phyloP scores from a whole-genome alignment of 441 rosid genomes.

The Populus hybrid region DNA sequence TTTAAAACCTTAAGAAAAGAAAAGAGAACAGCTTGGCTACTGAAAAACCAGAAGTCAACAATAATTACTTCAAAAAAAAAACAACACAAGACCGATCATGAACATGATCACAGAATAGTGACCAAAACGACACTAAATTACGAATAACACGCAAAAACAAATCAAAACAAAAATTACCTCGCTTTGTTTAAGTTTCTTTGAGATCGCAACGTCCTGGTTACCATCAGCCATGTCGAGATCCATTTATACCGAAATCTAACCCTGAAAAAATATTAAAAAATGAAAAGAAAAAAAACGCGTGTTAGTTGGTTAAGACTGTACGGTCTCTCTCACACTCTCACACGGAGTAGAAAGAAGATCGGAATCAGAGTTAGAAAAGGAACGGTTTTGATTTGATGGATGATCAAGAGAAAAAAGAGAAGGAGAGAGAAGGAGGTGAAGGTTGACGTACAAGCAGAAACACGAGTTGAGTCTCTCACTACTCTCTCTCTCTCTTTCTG shows the following conservation, averaged over 20 bases:
- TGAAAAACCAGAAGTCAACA: neutral
- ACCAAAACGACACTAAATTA: neutral
- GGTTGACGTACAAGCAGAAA: neutral
- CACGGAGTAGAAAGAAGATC: neutral
- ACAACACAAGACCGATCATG: neutral
- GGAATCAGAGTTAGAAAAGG: neutral
- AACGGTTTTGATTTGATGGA: neutral
- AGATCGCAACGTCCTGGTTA: neutral
- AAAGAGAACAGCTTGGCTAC: neutral
- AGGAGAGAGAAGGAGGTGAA: neutral
- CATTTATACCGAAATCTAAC: neutral
- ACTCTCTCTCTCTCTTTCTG: too few relatives aligned
- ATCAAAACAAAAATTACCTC: conserved; percentile 24
- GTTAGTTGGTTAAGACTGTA: neutral
- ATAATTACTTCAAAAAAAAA: neutral
- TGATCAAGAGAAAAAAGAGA: too few relatives aligned
- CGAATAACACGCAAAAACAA: neutral
- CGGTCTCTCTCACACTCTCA: neutral
- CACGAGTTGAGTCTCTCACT: neutral
- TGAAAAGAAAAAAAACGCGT: neutral
- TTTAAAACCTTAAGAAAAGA: neutral
- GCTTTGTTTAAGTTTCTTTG: conserved; percentile 14
- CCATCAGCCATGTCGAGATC: conserved; percentile 15
- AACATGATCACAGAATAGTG: neutral
- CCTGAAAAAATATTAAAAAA: neutral